Conservation (phyloP, 2,329 filamentous ascomycete genomes). For the Diaporthe helianthi region DNA sequence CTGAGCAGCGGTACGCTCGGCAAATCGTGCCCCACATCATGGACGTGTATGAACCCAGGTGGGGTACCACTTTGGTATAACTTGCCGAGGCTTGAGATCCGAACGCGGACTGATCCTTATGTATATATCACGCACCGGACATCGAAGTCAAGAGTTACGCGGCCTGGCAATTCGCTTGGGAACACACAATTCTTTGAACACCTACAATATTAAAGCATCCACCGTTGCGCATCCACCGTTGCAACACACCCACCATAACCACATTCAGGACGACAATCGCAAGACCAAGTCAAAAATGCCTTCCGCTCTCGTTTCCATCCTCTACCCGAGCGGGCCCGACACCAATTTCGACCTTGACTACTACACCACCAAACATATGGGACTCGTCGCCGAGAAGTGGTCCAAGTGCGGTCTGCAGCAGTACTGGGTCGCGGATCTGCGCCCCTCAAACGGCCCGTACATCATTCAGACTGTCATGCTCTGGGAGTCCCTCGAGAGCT, state of each 20-base stretch:
- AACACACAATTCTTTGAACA: neutral
- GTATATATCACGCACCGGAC: neutral
- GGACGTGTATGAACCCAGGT: neutral
- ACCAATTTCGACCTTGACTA: constrained; percentile 56
- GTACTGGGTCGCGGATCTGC: constrained; percentile 41
- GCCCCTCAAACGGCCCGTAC: constrained; percentile 36
- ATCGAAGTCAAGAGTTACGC: neutral
- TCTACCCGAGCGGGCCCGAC: constrained; percentile 51
- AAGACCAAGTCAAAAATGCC: constrained; percentile 31
- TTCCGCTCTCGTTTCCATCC: constrained; percentile 38
- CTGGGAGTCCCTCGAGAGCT: constrained; percentile 41
- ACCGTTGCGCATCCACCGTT: no score
- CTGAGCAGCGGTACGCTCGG: neutral
- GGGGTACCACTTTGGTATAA: neutral
- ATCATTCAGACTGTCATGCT: constrained; percentile 42
- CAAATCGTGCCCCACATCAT: neutral
- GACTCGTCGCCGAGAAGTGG: constrained; percentile 50
- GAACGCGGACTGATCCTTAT: no score
- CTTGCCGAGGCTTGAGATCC: neutral
- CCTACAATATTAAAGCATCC: neutral
- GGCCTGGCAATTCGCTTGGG: neutral
- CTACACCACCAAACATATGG: constrained; percentile 56
- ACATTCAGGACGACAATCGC: neutral
- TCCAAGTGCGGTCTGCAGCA: constrained; percentile 47
- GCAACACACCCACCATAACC: neutral